phyloP scores from a whole-genome alignment of 116 monocot species.

The Posidonia oceanica region DNA sequence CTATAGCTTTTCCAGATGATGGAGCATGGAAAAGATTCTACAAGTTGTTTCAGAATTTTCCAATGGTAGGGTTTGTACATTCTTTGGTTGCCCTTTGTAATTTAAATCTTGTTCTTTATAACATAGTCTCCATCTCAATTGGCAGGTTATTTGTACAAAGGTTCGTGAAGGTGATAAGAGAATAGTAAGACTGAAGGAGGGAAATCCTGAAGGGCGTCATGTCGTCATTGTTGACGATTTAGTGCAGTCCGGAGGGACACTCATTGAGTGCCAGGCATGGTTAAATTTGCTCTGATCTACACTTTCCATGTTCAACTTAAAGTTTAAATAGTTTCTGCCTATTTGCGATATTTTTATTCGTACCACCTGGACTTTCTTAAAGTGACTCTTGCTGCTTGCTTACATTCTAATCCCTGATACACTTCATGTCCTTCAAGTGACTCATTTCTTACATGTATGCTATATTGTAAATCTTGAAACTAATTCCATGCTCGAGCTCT shows the following conservation, averaged over 20 bases:
- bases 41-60: conserved; percentile 69
- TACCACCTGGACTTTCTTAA: too few species aligned
- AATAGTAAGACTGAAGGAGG: conserved; percentile 82
- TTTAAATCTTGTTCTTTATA: not conserved
- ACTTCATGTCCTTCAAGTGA: too few species aligned
- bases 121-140: not conserved
- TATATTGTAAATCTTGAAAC: too few species aligned
- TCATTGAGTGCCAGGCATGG: conserved; percentile 86
- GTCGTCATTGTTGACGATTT: conserved; percentile 95
- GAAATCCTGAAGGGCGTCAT: conserved; percentile 63
- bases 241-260: conserved; percentile 92
- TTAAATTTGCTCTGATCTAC: not conserved
- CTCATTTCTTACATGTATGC: too few species aligned
- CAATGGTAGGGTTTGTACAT: conserved; percentile 39
- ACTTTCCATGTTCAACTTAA: not conserved
- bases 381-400: too few species aligned
- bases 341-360: too few species aligned
- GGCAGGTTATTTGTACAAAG: conserved; percentile 74
- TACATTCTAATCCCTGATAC: too few species aligned
- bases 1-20: conserved; percentile 96
- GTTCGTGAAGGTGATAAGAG: conserved; percentile 88
- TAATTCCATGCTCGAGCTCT: too few species aligned
- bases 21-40: conserved; percentile 98
- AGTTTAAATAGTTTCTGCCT: too few species aligned
- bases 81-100: not conserved